Evolutionary conservation across 2,329 filamentous ascomycete genomes (phyloP).

Genomic region (Phaeosphaeria sp.): DNA sequence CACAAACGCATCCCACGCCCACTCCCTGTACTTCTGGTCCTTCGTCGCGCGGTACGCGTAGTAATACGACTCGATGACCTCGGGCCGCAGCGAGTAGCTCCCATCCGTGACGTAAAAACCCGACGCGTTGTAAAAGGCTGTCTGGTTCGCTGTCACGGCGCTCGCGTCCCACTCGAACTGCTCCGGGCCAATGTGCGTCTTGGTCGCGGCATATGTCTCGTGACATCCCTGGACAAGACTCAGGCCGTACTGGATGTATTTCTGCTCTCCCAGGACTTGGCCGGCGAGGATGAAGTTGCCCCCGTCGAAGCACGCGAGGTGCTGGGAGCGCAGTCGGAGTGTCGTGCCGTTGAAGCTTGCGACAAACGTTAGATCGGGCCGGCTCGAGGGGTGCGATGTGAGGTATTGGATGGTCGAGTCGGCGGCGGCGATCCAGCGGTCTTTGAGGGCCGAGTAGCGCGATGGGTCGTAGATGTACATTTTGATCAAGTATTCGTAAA

Average conservation of each 20-base stretch:
- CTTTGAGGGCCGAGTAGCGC: slow-evolving; percentile 69
- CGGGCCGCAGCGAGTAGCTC: slow-evolving; percentile 74
- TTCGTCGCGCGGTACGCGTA: slow-evolving; percentile 85
- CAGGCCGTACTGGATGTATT: slow-evolving; percentile 78
- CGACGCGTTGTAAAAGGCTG: slow-evolving; percentile 66
- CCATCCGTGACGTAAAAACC: slow-evolving; percentile 74
- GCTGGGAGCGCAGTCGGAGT: slow-evolving; percentile 49
- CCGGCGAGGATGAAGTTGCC: slow-evolving; percentile 84
- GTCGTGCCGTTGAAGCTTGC: slow-evolving; percentile 61
- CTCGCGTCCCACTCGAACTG: slow-evolving; percentile 49
- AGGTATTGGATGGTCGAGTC: slow-evolving; percentile 78
- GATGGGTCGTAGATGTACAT: slow-evolving; percentile 81
- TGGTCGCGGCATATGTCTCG: slow-evolving; percentile 72
- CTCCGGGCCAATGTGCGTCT: slow-evolving; percentile 80
- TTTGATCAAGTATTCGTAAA: slow-evolving; percentile 91
- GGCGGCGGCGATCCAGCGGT: slow-evolving; percentile 75
- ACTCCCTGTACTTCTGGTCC: slow-evolving; percentile 77
- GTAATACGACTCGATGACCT: slow-evolving; percentile 85
- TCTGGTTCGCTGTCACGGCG: slow-evolving; percentile 44
- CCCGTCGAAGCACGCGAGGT: slow-evolving; percentile 80
- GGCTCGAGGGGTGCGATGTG: slow-evolving; percentile 68
- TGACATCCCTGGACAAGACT: slow-evolving; percentile 74
- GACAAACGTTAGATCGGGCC: slow-evolving; percentile 76
- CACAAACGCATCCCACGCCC: slow-evolving; percentile 80
- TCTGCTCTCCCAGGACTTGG: slow-evolving; percentile 67